Conservation (phyloP, 306 rosid species). For the Dalbergia cochinchinensis region DNA sequence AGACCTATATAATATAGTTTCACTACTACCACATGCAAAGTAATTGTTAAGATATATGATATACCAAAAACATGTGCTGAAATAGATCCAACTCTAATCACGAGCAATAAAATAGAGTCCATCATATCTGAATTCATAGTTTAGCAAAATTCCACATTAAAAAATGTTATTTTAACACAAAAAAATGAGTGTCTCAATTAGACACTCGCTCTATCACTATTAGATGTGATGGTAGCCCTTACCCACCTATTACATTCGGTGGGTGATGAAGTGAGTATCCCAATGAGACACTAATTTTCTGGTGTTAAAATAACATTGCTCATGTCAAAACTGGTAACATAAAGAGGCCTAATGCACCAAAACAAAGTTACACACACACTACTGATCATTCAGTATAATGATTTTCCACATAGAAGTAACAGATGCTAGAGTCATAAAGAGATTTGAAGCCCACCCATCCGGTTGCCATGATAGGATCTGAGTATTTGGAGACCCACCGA, state of each 20-base stretch:
- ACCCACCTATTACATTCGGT: no score
- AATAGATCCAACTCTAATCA: no score
- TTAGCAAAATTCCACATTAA: background rate
- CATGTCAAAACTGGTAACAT: conserved; percentile 3
- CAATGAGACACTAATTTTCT: no score
- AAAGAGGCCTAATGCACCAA: background rate
- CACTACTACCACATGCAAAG: conserved; percentile 22
- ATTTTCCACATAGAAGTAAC: conserved; percentile 3
- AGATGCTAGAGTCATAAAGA: conserved; percentile 15
- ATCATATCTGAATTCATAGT: conserved; percentile 24
- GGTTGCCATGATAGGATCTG: conserved; percentile 96
- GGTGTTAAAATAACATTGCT: background rate
- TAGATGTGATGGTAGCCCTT: no score
- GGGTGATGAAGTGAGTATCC: no score
- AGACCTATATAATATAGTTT: conserved; percentile 22
- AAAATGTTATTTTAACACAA: no score
- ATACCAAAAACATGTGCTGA: no score
- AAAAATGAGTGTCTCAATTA: no score
- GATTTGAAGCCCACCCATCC: conserved; percentile 81
- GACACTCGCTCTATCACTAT: no score
- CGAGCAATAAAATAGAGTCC: conserved; percentile 5
- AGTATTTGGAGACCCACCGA: conserved; percentile 97
- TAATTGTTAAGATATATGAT: conserved; percentile 15
- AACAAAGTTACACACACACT: background rate
- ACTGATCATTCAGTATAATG: background rate